Percentiles rank a stretch among this genome's conserved stretches.
These are phyloP conservation scores for Brasilioporus rufonigricans DNA, from an alignment of 768 basidiomycete genomes.

Conservation along the genomic window DNA sequence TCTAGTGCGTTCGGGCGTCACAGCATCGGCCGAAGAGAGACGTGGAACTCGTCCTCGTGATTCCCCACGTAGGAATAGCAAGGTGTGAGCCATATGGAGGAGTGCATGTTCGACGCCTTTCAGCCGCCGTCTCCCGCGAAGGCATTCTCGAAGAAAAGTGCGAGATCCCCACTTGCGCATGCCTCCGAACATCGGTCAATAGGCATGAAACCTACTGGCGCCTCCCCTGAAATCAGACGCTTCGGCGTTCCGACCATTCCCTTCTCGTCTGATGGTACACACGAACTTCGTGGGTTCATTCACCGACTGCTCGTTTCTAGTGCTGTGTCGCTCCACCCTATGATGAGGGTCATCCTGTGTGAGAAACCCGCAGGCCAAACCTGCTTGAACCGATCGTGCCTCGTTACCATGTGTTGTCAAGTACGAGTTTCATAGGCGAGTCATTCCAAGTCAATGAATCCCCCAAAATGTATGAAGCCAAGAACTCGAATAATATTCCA, in stretches of 20 bases:
- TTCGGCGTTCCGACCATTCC: background rate
- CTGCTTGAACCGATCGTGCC: background rate
- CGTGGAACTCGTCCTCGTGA: background rate
- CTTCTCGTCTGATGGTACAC: constrained; percentile 8
- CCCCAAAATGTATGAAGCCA: constrained; percentile 12
- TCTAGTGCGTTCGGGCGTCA: background rate
- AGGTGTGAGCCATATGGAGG: background rate
- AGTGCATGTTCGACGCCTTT: background rate
- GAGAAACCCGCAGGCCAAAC: background rate
- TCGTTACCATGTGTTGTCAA: constrained; percentile 19
- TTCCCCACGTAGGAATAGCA: background rate
- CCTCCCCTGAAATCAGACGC: background rate
- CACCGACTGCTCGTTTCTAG: background rate
- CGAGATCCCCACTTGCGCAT: background rate
- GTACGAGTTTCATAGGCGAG: constrained; percentile 8
- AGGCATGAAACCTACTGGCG: background rate
- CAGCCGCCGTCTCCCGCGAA: constrained; percentile 17
- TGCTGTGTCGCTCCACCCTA: background rate
- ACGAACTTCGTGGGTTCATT: constrained; percentile 9
- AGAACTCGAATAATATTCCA: constrained; percentile 33
- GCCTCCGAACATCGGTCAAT: background rate
- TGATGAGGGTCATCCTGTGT: background rate
- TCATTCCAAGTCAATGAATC: background rate
- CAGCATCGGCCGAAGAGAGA: background rate
- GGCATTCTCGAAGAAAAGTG: constrained; percentile 1